Conservation (phyloP, 805 yeast species). For the Brettanomyces sp. region DNA sequence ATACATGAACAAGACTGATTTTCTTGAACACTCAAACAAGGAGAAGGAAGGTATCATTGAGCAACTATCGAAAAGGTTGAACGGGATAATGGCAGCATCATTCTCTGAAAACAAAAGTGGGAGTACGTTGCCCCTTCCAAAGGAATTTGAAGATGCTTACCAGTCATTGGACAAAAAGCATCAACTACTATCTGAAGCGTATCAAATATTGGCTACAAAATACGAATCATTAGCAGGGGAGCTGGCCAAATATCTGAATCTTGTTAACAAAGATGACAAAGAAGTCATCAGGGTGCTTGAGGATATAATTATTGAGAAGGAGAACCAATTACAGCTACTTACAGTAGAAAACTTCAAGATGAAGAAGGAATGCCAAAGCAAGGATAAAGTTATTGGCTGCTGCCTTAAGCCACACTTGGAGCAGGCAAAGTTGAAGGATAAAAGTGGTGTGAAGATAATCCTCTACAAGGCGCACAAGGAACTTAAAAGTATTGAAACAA, state of each 20-base stretch:
- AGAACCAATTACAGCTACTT: conserved; percentile 5
- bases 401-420: not conserved
- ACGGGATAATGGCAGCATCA: not conserved
- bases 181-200: conserved; percentile 6
- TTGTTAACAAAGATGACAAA: not conserved
- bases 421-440: not conserved
- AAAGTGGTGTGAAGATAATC: not conserved
- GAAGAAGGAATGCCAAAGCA: not conserved
- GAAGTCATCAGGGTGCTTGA: conserved; percentile 1
- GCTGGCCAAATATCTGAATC: conserved; percentile 5
- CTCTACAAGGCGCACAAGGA: not conserved
- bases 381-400: not conserved
- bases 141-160: too few relatives aligned
- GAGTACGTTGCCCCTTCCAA: too few relatives aligned
- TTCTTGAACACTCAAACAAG: not conserved
- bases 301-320: conserved; percentile 6
- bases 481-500: not conserved
- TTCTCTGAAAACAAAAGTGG: too few relatives aligned
- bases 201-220: conserved; percentile 6
- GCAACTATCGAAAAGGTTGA: not conserved
- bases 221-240: conserved; percentile 7
- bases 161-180: not conserved
- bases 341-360: not conserved
- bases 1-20: conserved; percentile 4
- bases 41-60: not conserved